Evolutionary conservation across 495 filamentous ascomycete species (phyloP).

Genomic region (Penicillium samsonianum): DNA sequence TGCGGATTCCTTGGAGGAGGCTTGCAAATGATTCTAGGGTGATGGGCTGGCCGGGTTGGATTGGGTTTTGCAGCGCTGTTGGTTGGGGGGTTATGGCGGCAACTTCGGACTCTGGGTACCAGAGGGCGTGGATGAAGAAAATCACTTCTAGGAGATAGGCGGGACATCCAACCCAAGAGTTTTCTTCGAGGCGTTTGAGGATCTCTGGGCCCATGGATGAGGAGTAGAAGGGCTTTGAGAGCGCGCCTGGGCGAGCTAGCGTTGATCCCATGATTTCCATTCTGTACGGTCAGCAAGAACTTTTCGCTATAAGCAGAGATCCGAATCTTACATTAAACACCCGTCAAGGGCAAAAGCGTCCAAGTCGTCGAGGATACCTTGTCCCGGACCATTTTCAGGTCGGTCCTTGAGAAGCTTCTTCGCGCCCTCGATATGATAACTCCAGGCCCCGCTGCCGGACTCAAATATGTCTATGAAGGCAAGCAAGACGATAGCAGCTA

Average conservation of each 20-base stretch:
- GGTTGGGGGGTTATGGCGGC: conserved; percentile 30
- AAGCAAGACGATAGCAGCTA: conserved; percentile 46
- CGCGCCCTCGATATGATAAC: conserved; percentile 50
- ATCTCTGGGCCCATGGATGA: conserved; percentile 41
- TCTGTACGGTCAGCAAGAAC: conserved; percentile 22
- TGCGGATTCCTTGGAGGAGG: conserved; percentile 46
- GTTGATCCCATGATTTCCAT: conserved; percentile 54
- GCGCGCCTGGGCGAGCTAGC: conserved; percentile 45
- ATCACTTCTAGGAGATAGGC: conserved; percentile 51
- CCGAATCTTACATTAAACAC: conserved; percentile 41
- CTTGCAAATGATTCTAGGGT: conserved; percentile 37
- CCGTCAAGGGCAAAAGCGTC: conserved; percentile 47
- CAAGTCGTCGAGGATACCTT: conserved; percentile 38
- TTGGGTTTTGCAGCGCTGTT: conserved; percentile 30
- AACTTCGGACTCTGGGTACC: conserved; percentile 37
- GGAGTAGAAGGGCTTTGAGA: conserved; percentile 48
- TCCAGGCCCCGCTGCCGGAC: conserved; percentile 50
- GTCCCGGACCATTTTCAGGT: conserved; percentile 25
- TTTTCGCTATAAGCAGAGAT: background rate
- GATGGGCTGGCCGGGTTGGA: conserved; percentile 30
- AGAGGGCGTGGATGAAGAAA: conserved; percentile 48
- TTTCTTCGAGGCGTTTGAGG: conserved; percentile 50
- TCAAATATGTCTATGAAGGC: conserved; percentile 48
- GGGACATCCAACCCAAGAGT: conserved; percentile 50
- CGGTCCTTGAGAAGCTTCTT: conserved; percentile 43